Conservation (phyloP, 805 yeast genomes). For the Metschnikowia arizonensis region DNA sequence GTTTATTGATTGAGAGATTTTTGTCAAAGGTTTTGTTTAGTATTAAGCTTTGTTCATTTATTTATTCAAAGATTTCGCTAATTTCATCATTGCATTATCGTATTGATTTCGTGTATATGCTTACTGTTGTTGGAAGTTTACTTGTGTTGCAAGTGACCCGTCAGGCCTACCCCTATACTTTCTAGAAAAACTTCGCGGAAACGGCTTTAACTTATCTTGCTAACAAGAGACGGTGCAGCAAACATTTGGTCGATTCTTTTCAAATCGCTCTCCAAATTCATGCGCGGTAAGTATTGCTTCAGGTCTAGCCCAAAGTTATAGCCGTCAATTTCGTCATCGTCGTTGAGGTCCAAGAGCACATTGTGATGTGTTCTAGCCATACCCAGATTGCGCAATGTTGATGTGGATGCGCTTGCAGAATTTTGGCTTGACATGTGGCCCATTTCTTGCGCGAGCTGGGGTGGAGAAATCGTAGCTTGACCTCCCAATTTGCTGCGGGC, state of each 20-base stretch:
- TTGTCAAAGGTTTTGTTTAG: too few species aligned
- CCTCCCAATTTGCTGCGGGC: background rate
- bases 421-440: background rate
- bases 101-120: background rate
- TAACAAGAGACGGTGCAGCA: constrained; percentile 3
- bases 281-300: constrained; percentile 12
- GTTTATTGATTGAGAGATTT: too few species aligned
- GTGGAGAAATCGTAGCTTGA: background rate
- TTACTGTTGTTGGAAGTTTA: background rate
- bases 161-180: background rate
- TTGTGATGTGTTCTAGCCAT: background rate
- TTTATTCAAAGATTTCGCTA: too few species aligned
- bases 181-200: background rate
- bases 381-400: background rate
- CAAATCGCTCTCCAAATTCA: constrained; percentile 17
- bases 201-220: constrained; percentile 2
- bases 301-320: constrained; percentile 15
- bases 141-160: too few species aligned
- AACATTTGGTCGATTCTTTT: constrained; percentile 16
- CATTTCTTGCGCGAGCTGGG: background rate
- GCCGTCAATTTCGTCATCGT: constrained; percentile 14
- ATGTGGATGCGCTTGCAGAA: background rate
- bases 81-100: too few species aligned
- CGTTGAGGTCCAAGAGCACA: constrained; percentile 12
- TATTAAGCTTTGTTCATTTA: too few species aligned